These are phyloP conservation scores for Epichloe bromicola DNA, from an alignment of 2,329 filamentous ascomycete species.

Conservation along the genomic window DNA sequence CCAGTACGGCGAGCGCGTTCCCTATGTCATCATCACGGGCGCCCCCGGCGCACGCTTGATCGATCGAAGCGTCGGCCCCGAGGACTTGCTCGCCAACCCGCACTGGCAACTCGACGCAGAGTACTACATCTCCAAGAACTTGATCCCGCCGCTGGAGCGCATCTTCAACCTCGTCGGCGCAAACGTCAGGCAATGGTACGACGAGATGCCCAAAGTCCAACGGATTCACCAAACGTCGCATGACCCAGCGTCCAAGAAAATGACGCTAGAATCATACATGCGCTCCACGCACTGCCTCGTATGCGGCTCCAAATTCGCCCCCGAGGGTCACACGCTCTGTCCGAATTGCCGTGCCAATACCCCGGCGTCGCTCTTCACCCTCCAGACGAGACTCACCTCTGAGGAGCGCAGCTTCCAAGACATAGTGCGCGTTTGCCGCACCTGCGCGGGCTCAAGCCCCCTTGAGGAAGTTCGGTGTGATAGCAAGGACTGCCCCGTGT, in stretches of 20 bases:
- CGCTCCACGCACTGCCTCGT: slow-evolving; percentile 65
- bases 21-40: slow-evolving; percentile 85
- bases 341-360: slow-evolving; percentile 37
- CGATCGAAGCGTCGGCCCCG: slow-evolving; percentile 82
- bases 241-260: slow-evolving; percentile 31
- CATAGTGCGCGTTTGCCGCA: slow-evolving; percentile 61
- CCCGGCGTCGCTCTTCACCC: slow-evolving; percentile 47
- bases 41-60: slow-evolving; percentile 74
- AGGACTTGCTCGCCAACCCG: slow-evolving; percentile 63
- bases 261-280: slow-evolving; percentile 92
- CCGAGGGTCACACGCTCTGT: slow-evolving; percentile 37
- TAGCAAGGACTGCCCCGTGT: slow-evolving; percentile 84
- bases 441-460: slow-evolving; percentile 61
- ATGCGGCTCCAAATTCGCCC: slow-evolving; percentile 34
- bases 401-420: slow-evolving; percentile 53
- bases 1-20: slow-evolving; percentile 88
- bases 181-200: slow-evolving; percentile 82
- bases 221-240: slow-evolving; percentile 38
- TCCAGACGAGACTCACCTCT: slow-evolving; percentile 48
- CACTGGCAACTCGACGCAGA: slow-evolving; percentile 78
- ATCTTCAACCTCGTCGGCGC: slow-evolving; percentile 95
- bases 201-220: slow-evolving; percentile 89
- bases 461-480: slow-evolving; percentile 75
- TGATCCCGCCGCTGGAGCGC: slow-evolving; percentile 87
- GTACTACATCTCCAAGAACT: slow-evolving; percentile 93